Conservation (phyloP, 108 stramenopile species). For the Skeletonema grethae region DNA sequence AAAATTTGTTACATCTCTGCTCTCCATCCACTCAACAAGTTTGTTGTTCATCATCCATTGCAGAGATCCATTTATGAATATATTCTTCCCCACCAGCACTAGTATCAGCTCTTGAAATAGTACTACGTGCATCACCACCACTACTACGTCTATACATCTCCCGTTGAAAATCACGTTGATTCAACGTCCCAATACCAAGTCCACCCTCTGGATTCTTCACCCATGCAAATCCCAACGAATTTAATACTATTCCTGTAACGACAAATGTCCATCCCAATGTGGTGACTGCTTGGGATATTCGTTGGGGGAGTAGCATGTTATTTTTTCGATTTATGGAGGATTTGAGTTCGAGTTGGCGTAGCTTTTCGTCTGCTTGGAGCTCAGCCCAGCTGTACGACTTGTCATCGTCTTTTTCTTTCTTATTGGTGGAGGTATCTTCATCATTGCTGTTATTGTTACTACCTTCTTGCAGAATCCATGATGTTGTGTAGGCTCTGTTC, state of each 20-base stretch:
- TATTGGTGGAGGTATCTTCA: neutral
- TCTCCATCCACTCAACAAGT: neutral
- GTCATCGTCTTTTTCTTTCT: neutral
- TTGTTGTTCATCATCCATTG: neutral
- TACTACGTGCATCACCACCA: neutral
- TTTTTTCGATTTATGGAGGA: constrained; percentile 32
- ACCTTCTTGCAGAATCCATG: neutral
- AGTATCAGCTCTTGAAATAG: neutral
- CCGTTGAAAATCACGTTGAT: constrained; percentile 34
- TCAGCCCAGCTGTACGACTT: constrained; percentile 31
- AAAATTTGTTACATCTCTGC: too few species aligned
- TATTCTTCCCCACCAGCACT: neutral
- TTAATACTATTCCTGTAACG: constrained; percentile 30
- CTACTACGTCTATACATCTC: constrained; percentile 13
- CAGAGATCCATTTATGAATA: neutral
- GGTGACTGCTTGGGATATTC: constrained; percentile 26
- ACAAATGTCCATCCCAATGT: constrained; percentile 43
- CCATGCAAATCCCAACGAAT: constrained; percentile 37
- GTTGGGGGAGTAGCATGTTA: constrained; percentile 32
- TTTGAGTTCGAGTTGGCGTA: constrained; percentile 29
- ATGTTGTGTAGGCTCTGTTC: too few species aligned
- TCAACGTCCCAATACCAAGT: constrained; percentile 38
- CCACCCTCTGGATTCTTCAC: constrained; percentile 36
- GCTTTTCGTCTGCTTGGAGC: constrained; percentile 32
- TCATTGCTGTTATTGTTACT: neutral